A percentile compares a stretch with the other conserved stretches of the same genome.
These are phyloP conservation scores for Metschnikowia kofuensis DNA, from an alignment of 805 yeast genomes.

Conservation along the genomic window DNA sequence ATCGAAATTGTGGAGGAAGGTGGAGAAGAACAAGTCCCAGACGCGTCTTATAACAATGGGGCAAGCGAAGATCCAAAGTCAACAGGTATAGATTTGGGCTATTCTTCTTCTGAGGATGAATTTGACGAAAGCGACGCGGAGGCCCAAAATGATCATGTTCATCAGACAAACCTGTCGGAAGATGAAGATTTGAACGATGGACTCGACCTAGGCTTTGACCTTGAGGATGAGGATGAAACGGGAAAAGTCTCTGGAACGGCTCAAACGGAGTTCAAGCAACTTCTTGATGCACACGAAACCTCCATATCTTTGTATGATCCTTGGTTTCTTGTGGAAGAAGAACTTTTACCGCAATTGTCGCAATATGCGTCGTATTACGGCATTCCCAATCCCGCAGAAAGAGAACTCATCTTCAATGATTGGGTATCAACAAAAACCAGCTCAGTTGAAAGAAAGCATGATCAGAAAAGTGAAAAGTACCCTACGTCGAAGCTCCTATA, in stretches of 20 bases:
- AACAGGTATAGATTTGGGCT: conserved; percentile 21
- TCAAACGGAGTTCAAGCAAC: conserved; percentile 19
- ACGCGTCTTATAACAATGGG: not conserved
- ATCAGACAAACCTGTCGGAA: not conserved
- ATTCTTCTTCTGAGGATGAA: conserved; percentile 8
- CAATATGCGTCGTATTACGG: conserved; percentile 28
- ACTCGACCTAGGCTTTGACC: conserved; percentile 16
- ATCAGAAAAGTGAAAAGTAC: conserved; percentile 1
- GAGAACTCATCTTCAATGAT: conserved; percentile 15
- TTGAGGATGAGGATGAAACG: conserved; percentile 13
- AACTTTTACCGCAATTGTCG: conserved; percentile 26
- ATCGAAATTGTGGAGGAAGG: not conserved
- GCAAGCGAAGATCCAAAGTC: not conserved
- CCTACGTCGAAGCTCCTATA: conserved; percentile 25
- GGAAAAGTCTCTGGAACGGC: conserved; percentile 2
- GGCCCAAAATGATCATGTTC: not conserved
- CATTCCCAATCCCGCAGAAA: conserved; percentile 15
- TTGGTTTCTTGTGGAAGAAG: conserved; percentile 39
- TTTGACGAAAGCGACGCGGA: not conserved
- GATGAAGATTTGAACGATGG: conserved; percentile 10
- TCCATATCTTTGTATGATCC: conserved; percentile 33
- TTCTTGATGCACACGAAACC: conserved; percentile 25
- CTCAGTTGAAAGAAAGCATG: not conserved
- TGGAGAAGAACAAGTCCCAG: not conserved
- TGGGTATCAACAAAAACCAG: conserved; percentile 8